Conservation (phyloP, 352 stramenopile genomes). For the Globisporangium sylvaticum region DNA sequence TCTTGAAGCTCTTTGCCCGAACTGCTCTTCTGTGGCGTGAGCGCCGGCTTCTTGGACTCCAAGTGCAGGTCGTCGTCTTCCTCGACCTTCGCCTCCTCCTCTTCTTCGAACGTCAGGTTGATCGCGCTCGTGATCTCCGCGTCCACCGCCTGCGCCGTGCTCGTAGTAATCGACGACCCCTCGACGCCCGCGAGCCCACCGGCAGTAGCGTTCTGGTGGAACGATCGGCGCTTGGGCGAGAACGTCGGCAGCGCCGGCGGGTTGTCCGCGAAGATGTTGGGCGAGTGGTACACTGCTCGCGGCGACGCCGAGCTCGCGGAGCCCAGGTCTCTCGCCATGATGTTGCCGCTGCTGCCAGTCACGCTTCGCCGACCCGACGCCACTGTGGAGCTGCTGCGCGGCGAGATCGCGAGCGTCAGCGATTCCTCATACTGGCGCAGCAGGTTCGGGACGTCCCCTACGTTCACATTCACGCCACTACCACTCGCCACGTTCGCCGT, state of each 20-base stretch:
- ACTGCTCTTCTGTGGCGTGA: constrained; percentile 1
- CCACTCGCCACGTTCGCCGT: background rate
- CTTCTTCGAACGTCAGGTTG: constrained; percentile 24
- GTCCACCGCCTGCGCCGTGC: constrained; percentile 14
- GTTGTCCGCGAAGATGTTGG: constrained; percentile 39
- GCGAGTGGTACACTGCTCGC: constrained; percentile 59
- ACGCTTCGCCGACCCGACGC: constrained; percentile 4
- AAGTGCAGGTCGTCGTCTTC: constrained; percentile 22
- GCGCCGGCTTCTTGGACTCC: constrained; percentile 13
- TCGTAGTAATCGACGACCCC: background rate
- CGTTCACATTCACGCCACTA: background rate
- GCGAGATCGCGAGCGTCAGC: constrained; percentile 37
- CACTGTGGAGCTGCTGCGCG: background rate
- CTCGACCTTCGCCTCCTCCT: constrained; percentile 33
- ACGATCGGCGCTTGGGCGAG: constrained; percentile 51
- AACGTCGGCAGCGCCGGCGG: constrained; percentile 42
- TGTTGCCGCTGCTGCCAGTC: background rate
- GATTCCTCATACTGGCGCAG: constrained; percentile 51
- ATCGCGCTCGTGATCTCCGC: constrained; percentile 28
- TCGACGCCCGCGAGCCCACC: background rate
- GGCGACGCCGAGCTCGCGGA: constrained; percentile 28
- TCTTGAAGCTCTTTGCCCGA: constrained; percentile 15
- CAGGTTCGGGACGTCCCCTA: constrained; percentile 18
- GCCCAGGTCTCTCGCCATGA: background rate
- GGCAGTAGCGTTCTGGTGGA: constrained; percentile 6